Evolutionary conservation across 129 eudicot species (phyloP).

Genomic region (Arctium lappa): DNA sequence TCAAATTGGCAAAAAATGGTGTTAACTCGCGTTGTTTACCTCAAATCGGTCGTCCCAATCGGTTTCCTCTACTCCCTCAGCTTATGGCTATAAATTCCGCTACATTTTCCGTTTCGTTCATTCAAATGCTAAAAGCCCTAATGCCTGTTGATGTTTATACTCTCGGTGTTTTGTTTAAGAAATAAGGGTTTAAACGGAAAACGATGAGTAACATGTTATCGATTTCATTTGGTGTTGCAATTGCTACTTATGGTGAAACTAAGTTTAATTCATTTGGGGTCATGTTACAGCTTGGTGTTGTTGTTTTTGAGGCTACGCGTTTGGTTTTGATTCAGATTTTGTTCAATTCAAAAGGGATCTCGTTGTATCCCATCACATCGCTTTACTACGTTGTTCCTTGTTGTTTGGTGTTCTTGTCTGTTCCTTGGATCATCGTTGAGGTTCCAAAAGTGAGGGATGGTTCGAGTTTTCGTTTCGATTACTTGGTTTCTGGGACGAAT

Average conservation of each 20-base stretch:
- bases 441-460: slow-evolving; percentile 43
- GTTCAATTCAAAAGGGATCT: slow-evolving; percentile 51
- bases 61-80: slow-evolving; percentile 50
- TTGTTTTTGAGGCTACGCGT: slow-evolving; percentile 62
- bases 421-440: slow-evolving; percentile 60
- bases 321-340: slow-evolving; percentile 64
- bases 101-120: slow-evolving; percentile 69
- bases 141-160: slow-evolving; percentile 73
- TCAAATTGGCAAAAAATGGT: no score
- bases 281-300: slow-evolving; percentile 54
- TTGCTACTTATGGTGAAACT: slow-evolving; percentile 79
- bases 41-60: slow-evolving; percentile 63
- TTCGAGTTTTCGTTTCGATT: slow-evolving; percentile 51
- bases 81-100: slow-evolving; percentile 69
- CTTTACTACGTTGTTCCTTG: slow-evolving; percentile 71
- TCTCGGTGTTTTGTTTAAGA: slow-evolving; percentile 39
- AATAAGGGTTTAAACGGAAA: slow-evolving; percentile 37
- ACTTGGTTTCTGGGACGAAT: slow-evolving; percentile 52
- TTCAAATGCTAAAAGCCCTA: slow-evolving; percentile 68
- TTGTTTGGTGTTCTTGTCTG: slow-evolving; percentile 49
- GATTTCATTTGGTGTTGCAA: slow-evolving; percentile 1
- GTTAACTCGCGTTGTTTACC: slow-evolving; percentile 34
- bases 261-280: slow-evolving; percentile 51
- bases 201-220: slow-evolving; percentile 56
- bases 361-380: slow-evolving; percentile 59